Percentiles rank a stretch among this genome's conserved stretches.
phyloP scores from a whole-genome alignment of 169 alveolate species.

The Eimeria praecox region DNA sequence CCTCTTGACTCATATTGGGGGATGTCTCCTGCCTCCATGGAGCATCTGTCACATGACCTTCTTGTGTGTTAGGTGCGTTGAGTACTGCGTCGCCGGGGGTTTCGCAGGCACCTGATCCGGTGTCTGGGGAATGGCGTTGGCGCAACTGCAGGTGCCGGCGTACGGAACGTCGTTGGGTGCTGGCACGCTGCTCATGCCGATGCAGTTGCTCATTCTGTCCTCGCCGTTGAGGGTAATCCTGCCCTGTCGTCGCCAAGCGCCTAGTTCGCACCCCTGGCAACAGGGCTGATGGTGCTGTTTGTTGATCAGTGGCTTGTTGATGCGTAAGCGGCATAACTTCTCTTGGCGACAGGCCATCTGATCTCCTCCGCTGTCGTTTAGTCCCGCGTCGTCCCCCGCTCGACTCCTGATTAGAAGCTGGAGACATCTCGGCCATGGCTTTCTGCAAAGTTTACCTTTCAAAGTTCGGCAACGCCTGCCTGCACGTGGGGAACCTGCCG shows the following conservation, averaged over 20 bases:
- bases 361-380: conserved; percentile 58
- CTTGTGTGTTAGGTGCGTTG: conserved; percentile 19
- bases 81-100: not conserved
- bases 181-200: conserved; percentile 36
- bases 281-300: not conserved
- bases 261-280: conserved; percentile 64
- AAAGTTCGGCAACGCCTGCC: not conserved
- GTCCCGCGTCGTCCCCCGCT: conserved; percentile 38
- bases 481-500: not conserved
- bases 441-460: not conserved
- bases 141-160: conserved; percentile 45
- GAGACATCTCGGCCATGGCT: not conserved
- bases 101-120: not conserved
- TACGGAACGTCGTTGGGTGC: conserved; percentile 31
- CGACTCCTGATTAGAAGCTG: conserved; percentile 31
- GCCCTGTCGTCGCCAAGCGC: not conserved
- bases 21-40: not conserved
- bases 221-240: not conserved
- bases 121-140: conserved; percentile 47
- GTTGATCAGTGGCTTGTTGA: conserved; percentile 9
- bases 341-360: conserved; percentile 54
- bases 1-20: not conserved
- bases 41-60: not conserved
- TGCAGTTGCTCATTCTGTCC: conserved; percentile 40
- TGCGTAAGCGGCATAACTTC: conserved; percentile 15